Conservation (phyloP, 176 grass and related monocot species). For the Rhynchospora pubera region DNA sequence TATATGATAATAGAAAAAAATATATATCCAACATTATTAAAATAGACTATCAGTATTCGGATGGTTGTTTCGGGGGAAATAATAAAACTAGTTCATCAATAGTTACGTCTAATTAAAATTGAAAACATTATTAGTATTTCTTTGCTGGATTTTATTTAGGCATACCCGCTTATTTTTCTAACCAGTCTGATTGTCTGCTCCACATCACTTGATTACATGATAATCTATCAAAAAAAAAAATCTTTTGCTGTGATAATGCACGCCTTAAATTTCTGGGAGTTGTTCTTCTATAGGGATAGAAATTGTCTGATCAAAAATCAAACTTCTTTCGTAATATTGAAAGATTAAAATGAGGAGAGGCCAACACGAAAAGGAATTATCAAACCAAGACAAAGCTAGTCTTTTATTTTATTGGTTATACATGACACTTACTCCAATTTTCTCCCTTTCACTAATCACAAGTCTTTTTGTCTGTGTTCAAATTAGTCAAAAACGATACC, state of each 20-base stretch:
- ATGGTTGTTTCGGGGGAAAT: too few species aligned
- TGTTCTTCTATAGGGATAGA: not conserved
- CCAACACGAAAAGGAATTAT: not conserved
- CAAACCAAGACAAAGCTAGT: not conserved
- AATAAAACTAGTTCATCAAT: too few species aligned
- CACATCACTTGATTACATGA: too few species aligned
- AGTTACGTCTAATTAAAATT: too few species aligned
- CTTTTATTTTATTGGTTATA: not conserved
- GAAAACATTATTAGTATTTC: too few species aligned
- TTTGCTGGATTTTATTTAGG: too few species aligned
- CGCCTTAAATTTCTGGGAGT: not conserved
- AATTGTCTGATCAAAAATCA: not conserved
- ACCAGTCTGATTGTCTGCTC: too few species aligned
- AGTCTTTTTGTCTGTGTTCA: constrained; percentile 3
- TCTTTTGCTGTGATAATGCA: not conserved
- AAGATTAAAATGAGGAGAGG: not conserved
- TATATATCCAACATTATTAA: too few species aligned
- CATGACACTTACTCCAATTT: not conserved
- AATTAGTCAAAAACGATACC: constrained; percentile 13
- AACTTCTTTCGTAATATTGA: not conserved
- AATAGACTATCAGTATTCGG: too few species aligned
- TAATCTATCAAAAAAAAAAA: not conserved
- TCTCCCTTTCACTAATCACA: not conserved
- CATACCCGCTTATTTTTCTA: too few species aligned
- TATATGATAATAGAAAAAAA: too few species aligned